Evolutionary conservation across 306 rosid species (phyloP).

Genomic region (Lotus japonicus): DNA sequence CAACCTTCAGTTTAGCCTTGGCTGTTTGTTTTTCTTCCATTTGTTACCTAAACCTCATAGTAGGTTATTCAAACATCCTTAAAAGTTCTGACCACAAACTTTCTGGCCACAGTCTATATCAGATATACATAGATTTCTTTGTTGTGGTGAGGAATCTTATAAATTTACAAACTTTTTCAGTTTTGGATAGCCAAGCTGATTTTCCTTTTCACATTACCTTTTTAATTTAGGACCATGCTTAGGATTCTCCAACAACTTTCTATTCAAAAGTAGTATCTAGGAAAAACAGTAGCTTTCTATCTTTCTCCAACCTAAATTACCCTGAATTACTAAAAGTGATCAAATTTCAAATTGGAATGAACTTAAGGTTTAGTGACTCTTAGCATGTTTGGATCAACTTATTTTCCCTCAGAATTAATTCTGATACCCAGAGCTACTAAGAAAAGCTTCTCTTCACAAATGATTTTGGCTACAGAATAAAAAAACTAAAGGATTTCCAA

Average conservation of each 20-base stretch:
- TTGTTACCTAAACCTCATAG: slow-evolving; percentile 20
- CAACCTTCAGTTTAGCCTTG: not conserved
- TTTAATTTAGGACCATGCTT: slow-evolving; percentile 11
- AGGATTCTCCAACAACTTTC: slow-evolving; percentile 10
- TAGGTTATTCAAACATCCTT: slow-evolving; percentile 16
- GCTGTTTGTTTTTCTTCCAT: not conserved
- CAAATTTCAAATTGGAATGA: slow-evolving; percentile 1
- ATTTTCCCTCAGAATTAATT: too few species aligned
- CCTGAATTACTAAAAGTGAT: not conserved
- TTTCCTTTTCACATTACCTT: slow-evolving; percentile 18
- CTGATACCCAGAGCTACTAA: too few species aligned
- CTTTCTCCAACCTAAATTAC: not conserved
- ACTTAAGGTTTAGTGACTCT: slow-evolving; percentile 9
- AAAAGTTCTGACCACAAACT: slow-evolving; percentile 33
- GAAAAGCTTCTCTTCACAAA: too few species aligned
- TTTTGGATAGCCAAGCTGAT: slow-evolving; percentile 9
- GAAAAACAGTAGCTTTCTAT: not conserved
- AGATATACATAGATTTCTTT: not conserved
- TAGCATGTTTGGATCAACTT: not conserved
- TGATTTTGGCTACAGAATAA: too few species aligned
- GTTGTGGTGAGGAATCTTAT: slow-evolving; percentile 22
- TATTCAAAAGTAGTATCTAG: slow-evolving; percentile 11
- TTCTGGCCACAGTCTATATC: not conserved
- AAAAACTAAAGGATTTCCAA: too few species aligned
- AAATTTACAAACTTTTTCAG: slow-evolving; percentile 2